Evolutionary conservation across 2,329 filamentous ascomycete species (phyloP), one percentile per base, ranked within the genome.

Genomic region (Talaromyces marneffei): DNA sequence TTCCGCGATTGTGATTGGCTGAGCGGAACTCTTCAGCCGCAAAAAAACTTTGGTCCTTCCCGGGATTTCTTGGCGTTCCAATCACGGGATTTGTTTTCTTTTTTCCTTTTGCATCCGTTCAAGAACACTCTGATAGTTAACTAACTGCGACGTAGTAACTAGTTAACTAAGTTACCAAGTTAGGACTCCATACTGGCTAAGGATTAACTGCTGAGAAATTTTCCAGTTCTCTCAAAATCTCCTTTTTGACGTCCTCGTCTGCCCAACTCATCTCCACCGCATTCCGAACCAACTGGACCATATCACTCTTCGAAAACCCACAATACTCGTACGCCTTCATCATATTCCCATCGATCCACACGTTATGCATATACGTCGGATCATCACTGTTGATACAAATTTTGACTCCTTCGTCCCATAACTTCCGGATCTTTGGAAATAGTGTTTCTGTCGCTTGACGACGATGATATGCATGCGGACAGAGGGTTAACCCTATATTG

Each of bases 261-360:
- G 79, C 80, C 81, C 80, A 83, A 46, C 72, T 78, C 63, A 80
- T 79, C 8, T 77, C 75, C 6, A 82, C 70, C 0, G 75, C 76
- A 66, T 82, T 75, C 18, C 65, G 73, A 0, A 70, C 72, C 55
- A 83, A 65, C 27, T 66, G 64, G 0, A 78, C 70, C 71, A 83
- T 79, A 0, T 82, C 79, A 1, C 18, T 40, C 58, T 78, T 73
- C 1, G 64, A 72, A 20, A 83, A 72, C 0, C 61, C 62, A 60
- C 79, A 79, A 53, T 78, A 76, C 3, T 69, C 72, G 57, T 76
- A 76, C 6, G 74, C 71, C 65, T 81, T 74, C 55, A 78, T 70
- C 72, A 82, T 69, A 57, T 80, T 81, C 10, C 79, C 77, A 62
- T 77, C 69, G 27, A 82, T 70, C 80, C 79, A 83, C 37, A 79